Evolutionary conservation across 345 rosid genomes (phyloP).

Genomic region (Eucalyptus guilfoylei): DNA sequence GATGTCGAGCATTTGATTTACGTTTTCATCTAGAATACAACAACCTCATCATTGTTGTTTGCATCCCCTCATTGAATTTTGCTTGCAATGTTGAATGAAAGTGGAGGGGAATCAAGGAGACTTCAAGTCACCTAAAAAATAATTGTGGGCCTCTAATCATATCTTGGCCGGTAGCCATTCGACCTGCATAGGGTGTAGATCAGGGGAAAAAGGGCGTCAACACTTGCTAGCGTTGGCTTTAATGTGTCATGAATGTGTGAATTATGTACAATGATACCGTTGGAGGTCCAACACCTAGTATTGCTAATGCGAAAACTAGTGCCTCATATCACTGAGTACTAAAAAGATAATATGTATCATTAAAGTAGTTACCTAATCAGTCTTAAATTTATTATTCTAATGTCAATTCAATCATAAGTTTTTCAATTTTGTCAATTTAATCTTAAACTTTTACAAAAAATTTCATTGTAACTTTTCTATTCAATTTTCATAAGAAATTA

Average conservation of each 20-base stretch:
- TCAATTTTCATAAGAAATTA: not conserved
- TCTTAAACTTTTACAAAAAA: not conserved
- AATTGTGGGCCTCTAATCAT: not conserved
- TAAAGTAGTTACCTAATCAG: not conserved
- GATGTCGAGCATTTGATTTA: not conserved
- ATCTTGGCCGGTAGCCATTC: not conserved
- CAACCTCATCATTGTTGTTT: not conserved
- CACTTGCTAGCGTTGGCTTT: not conserved
- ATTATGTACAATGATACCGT: not conserved
- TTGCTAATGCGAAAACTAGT: not conserved
- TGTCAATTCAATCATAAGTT: fast-evolving
- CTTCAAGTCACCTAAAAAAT: not conserved
- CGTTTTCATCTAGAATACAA: not conserved
- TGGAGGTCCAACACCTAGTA: not conserved
- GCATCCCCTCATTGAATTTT: not conserved
- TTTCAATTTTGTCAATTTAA: not conserved
- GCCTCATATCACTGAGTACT: not conserved
- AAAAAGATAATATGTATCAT: not conserved
- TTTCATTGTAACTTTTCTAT: not conserved
- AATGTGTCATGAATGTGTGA: not conserved
- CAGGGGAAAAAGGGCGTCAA: not conserved
- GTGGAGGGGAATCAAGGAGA: not conserved
- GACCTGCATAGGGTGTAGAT: not conserved
- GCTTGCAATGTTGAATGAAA: not conserved
- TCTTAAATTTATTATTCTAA: fast-evolving